phyloP scores from a whole-genome alignment of 2,329 filamentous ascomycete genomes.

The Clonostachys sp. region DNA sequence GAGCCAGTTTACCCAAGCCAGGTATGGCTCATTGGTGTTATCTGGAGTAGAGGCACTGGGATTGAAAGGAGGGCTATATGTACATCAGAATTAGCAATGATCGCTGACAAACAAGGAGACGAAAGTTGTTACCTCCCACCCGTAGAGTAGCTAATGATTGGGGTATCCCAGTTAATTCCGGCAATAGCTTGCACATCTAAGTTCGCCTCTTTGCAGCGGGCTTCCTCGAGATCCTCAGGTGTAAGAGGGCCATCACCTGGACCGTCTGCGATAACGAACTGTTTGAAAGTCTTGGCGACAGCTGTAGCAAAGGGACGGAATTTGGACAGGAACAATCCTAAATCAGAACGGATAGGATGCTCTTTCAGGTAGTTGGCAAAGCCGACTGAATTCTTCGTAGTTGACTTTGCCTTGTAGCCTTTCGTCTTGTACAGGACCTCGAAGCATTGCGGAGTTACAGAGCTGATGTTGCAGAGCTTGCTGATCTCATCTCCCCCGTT shows the following conservation, averaged over 20 bases:
- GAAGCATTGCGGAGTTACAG: background rate
- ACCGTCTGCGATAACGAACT: background rate
- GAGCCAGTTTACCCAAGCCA: conserved; percentile 37
- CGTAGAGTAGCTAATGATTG: background rate
- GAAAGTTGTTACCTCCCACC: conserved; percentile 1
- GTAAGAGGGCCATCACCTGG: background rate
- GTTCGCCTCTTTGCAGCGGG: background rate
- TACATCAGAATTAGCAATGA: background rate
- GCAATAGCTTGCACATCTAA: conserved; percentile 1
- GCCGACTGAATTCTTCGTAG: background rate
- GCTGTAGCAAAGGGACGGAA: conserved; percentile 1
- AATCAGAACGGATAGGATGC: background rate
- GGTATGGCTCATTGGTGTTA: conserved; percentile 47
- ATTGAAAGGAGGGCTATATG: background rate
- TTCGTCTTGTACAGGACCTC: conserved; percentile 2
- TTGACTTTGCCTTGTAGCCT: background rate
- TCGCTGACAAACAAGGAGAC: background rate
- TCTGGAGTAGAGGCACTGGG: conserved; percentile 1
- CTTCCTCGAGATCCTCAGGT: background rate
- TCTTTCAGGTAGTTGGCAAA: conserved; percentile 2
- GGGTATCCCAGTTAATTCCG: conserved; percentile 1
- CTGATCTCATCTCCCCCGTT: background rate
- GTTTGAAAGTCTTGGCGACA: conserved; percentile 2
- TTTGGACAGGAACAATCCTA: background rate
- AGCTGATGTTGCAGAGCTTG: conserved; percentile 1